Base-by-base conservation (phyloP, 352 stramenopile species). In the Phytopythium chamaehyphon region DNA sequence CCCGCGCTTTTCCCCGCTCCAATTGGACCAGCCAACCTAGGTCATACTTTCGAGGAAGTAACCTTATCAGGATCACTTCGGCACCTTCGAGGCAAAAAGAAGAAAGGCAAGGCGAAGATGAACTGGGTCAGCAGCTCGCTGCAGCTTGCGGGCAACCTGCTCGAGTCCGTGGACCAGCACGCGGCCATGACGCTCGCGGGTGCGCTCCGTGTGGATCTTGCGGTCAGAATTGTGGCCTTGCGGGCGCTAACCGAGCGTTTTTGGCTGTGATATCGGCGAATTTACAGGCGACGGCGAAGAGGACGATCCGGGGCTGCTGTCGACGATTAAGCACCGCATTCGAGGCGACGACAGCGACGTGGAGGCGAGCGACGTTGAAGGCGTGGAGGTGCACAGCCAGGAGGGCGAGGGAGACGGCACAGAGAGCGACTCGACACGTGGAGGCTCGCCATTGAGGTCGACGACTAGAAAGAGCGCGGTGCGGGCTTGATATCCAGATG, bases 101-200 rank as follows among this genome's bases (percentile, higher is more conserved):
- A 21, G 43, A 16, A 36, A 10, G 14, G 22, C 22, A 21, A 40
- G 52, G 23, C 57, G 23, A 28, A 33, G 3, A 93, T 94, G 84
- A 89, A 90, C 57, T 94, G 84, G 82, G 76, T 93, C 28, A 92
- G 67, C 66, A 91, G 74, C 51, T 91, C 78, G 57, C 69, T 93
- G 43, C 78, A 93, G 62, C 59, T 90, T 16, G 81, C 81, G 43
- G 84, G 82, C 22, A 87, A 71, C 47, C 63, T 94, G 54, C 77
- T 94, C 44, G 82, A 94, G 65, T 91, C 79, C 5, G 84, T 94
- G 48, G 84, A 94, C 57, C 82, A 94, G 68, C 83, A 88, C 26
- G 84, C 82, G 18, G 81, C 84, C 19, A 62, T 88, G 40, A 91
- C 75, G n/a, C 72, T 93, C 26, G 57, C 68, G 11, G 69, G 70